phyloP scores from a whole-genome alignment of 176 grass and related monocot genomes.

The Ensete ventricosum region DNA sequence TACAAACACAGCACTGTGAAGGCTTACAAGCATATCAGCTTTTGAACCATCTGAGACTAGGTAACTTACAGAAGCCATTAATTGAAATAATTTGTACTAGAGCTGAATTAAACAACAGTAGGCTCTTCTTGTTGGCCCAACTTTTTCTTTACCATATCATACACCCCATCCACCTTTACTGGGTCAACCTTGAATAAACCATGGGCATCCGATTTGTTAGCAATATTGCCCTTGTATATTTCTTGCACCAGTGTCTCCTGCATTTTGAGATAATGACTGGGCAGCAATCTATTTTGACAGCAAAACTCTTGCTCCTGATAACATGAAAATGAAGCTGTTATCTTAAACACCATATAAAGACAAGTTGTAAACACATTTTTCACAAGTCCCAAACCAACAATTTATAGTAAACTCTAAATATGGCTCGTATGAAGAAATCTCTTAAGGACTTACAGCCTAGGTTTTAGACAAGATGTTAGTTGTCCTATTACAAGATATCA shows the following conservation, averaged over 20 bases:
- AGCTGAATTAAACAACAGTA: constrained; percentile 33
- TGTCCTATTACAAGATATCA: no score
- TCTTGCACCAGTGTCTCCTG: constrained; percentile 79
- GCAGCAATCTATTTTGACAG: constrained; percentile 69
- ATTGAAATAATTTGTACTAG: not conserved
- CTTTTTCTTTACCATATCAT: constrained; percentile 86
- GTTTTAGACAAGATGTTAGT: no score
- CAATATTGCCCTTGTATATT: constrained; percentile 69
- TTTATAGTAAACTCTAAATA: no score
- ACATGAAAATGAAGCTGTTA: not conserved
- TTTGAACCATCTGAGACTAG: not conserved
- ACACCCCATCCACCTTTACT: constrained; percentile 67
- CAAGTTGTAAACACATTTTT: not conserved
- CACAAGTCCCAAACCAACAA: no score
- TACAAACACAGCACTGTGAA: not conserved
- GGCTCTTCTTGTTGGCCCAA: constrained; percentile 49
- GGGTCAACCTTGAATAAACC: constrained; percentile 82
- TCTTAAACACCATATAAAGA: not conserved
- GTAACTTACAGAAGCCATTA: not conserved
- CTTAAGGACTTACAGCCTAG: no score
- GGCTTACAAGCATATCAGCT: not conserved
- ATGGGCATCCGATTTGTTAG: constrained; percentile 77
- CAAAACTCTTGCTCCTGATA: constrained; percentile 79
- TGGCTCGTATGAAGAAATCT: no score
- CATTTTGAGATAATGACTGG: constrained; percentile 77